Evolutionary conservation across 139 green algal species (phyloP), one percentile per base, ranked within the genome.

Genomic region (Chlamydomonas sp.): DNA sequence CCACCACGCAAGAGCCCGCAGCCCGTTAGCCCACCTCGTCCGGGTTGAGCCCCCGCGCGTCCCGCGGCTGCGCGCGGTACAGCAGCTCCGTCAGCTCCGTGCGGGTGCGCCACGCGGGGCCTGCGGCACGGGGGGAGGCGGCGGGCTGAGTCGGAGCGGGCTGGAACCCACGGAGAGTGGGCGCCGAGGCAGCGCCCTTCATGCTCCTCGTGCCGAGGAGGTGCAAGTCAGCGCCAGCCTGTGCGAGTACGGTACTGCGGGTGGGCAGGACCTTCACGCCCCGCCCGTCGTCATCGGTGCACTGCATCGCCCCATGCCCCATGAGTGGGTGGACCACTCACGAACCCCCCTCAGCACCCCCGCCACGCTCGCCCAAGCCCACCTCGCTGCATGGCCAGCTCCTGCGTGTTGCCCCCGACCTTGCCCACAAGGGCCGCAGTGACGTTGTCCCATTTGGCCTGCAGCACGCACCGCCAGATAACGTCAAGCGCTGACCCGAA

Each of bases 321-420:
- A 49, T 49, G 31, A 49, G 31, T 49, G 31, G 31, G 31, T 49
- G 31, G 31, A 49, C 31, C 8, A 12, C 7, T 49, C 4, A 6
- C 57, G 2, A 3, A 9, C 62, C 31, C 5, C 20, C 16, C 49
- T 58, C 15, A 31, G 4, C 57, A 5, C 5, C 75, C 64, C 64
- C 31, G 64, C 63, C 77, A 9, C 16, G 9, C 68, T 58, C 58
- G 3, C 31, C 62, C 7, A 67, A 1, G 4, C 80, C 63, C 81
- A 91, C 88, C 88, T 86, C 88, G 60, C 78, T 88, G 76, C 83
- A 91, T 89, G 0, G 88, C 83, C 73, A 91, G 74, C 68, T 91
- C 88, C n/a, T 71, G 58, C 57, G 64, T 59, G 49, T 57, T 4
- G 16, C 88, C 67, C 15, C 78, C 81, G 15, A 86, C 68, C 17